Evolutionary conservation across 2,329 filamentous ascomycete genomes (phyloP).

Genomic region (Truncatella angustata): DNA sequence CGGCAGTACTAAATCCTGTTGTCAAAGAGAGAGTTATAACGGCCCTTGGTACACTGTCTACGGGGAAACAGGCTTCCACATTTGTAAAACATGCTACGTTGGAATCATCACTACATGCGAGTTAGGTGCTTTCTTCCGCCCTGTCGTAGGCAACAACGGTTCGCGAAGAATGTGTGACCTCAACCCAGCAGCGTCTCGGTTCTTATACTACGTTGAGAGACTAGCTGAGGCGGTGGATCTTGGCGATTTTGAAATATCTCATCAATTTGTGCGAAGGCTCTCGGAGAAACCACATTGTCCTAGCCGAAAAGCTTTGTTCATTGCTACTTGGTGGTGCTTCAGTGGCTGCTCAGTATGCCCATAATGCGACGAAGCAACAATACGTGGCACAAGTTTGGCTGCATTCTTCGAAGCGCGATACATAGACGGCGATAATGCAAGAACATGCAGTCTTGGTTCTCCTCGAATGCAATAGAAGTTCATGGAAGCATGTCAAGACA

Average conservation of each 20-base stretch:
- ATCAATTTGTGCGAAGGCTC: neutral
- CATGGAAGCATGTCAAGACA: neutral
- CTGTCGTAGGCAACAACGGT: neutral
- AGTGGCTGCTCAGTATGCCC: conserved; percentile 4
- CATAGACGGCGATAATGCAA: neutral
- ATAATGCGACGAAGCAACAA: conserved; percentile 5
- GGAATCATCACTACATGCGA: conserved; percentile 5
- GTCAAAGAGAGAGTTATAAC: neutral
- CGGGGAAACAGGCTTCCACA: neutral
- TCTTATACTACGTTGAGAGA: neutral
- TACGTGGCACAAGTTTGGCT: neutral
- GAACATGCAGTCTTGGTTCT: conserved; percentile 2
- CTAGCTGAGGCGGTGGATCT: conserved; percentile 5
- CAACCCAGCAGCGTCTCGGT: neutral
- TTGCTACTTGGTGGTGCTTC: neutral
- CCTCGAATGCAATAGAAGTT: neutral
- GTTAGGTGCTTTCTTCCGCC: conserved; percentile 1
- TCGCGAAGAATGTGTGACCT: neutral
- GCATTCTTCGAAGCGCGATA: neutral
- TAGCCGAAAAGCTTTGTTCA: neutral
- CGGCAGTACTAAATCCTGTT: neutral
- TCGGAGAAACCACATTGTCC: neutral
- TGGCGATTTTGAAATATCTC: conserved; percentile 7
- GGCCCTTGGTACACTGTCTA: conserved; percentile 5
- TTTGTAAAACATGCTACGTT: conserved; percentile 6